Base-by-base conservation (phyloP, 345 rosid species). In the Citrus hindsii region DNA sequence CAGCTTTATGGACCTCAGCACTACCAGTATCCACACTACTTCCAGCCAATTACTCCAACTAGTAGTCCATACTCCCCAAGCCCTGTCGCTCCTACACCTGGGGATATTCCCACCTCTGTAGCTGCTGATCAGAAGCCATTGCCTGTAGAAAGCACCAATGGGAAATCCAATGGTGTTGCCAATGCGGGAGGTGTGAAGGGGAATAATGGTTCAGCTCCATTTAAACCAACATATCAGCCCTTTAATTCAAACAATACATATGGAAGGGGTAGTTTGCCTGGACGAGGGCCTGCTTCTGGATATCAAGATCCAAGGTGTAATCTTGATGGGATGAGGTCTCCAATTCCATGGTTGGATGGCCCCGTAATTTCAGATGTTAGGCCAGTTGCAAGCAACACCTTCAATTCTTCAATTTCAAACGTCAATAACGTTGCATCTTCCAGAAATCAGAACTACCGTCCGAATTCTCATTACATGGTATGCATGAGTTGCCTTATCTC, bases 1-100 rank as follows among this genome's bases (percentile, higher is more conserved):
- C 98, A 92, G 79, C 66, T 92, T 21, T 93, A 92, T 85, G 98
- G 90, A 40, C 91, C 91, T 71, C 98, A 93, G 84, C 95, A 95
- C 72, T 95, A 95, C 76, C 97, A 95, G 85, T 95, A 95, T 85
- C 98, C 98, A 65, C 79, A 83, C 69, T 93, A 82, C 81, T 92
- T 90, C 76, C 94, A 87, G 79, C 94, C 97, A 0, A 70, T 85
- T 80, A 82, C 87, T 48, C 87, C 91, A 21, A 75, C 81, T 73
- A 88, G 87, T 80, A 87, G 83, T 25, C 88, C 94, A 4, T 91
- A 85, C 81, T 81, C 87, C 55, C 83, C 95, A 5, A 87, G 80
- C 77, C 89, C 82, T 16, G 76, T 84, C 66, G 77, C 89, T 35
- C 82, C 87, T 42, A 66, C 89, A 46, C 94, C 88, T 35, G 88